These are phyloP conservation scores for Claviceps sp. DNA, from an alignment of 2,329 filamentous ascomycete species.

Conservation along the genomic window DNA sequence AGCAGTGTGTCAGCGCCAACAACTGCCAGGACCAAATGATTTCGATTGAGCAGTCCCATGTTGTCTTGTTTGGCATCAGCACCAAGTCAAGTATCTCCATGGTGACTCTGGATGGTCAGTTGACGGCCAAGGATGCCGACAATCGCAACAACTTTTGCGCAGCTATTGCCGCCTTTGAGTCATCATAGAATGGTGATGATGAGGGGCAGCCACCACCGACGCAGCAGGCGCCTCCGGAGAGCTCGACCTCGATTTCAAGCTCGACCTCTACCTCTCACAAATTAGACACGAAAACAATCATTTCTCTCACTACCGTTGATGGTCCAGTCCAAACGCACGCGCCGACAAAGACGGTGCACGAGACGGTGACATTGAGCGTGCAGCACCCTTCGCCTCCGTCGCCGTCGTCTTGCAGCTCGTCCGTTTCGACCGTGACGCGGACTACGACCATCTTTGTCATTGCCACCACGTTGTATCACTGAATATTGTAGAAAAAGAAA, in stretches of 20 bases:
- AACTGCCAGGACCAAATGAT: constrained; percentile 71
- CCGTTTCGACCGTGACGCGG: constrained; percentile 8
- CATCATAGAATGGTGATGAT: constrained; percentile 11
- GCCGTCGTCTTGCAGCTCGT: constrained; percentile 2
- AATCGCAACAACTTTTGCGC: constrained; percentile 55
- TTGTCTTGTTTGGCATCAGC: constrained; percentile 55
- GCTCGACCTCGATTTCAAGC: neutral
- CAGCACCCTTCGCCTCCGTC: neutral
- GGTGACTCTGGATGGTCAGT: constrained; percentile 48
- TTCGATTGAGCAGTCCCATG: constrained; percentile 52
- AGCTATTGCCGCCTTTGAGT: constrained; percentile 39
- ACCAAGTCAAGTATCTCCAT: constrained; percentile 67
- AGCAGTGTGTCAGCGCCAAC: constrained; percentile 52
- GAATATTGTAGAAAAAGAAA: constrained; percentile 8
- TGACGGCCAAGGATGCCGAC: constrained; percentile 40
- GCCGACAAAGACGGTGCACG: neutral
- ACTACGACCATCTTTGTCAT: constrained; percentile 12
- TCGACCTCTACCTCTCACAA: neutral
- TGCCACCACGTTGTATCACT: constrained; percentile 6
- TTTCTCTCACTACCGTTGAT: neutral
- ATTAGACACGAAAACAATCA: neutral
- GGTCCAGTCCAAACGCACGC: neutral
- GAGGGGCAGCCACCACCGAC: constrained; percentile 1
- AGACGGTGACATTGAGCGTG: neutral
- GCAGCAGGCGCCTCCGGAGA: neutral